A percentile compares a stretch with the other conserved stretches of the same genome.
These are phyloP conservation scores for Astragalus glycyphyllos DNA, from an alignment of 306 rosid genomes.

Conservation along the genomic window DNA sequence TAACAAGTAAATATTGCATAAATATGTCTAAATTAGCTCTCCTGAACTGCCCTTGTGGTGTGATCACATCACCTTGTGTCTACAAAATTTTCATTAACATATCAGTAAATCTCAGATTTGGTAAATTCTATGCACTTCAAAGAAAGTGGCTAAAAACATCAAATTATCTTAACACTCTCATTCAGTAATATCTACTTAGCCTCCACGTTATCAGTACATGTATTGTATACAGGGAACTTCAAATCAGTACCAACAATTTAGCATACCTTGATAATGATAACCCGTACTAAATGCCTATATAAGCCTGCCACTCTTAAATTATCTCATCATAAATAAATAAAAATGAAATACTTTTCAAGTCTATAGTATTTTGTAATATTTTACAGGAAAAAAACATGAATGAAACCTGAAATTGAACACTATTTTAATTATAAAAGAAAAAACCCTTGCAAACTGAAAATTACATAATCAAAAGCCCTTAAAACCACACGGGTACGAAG, in stretches of 20 bases:
- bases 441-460: conserved; percentile 18
- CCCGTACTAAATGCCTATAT: conserved; percentile 2
- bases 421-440: background rate
- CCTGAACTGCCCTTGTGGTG: background rate
- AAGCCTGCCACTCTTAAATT: conserved; percentile 4
- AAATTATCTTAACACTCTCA: conserved; percentile 24
- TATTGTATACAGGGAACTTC: conserved; percentile 21
- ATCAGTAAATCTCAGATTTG: conserved; percentile 14
- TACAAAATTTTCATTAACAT: conserved; percentile 13
- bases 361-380: conserved; percentile 7
- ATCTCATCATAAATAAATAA: background rate
- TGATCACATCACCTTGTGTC: background rate
- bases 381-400: background rate
- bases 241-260: conserved; percentile 4
- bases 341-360: background rate
- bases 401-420: background rate
- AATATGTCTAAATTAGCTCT: background rate
- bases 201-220: background rate
- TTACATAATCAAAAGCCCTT: background rate
- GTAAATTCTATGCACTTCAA: background rate
- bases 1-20: background rate
- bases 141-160: background rate
- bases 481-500: conserved; percentile 13
- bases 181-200: background rate
- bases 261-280: conserved; percentile 24